phyloP scores from a whole-genome alignment of 768 basidiomycete genomes.

The Dentipellis sp. region DNA sequence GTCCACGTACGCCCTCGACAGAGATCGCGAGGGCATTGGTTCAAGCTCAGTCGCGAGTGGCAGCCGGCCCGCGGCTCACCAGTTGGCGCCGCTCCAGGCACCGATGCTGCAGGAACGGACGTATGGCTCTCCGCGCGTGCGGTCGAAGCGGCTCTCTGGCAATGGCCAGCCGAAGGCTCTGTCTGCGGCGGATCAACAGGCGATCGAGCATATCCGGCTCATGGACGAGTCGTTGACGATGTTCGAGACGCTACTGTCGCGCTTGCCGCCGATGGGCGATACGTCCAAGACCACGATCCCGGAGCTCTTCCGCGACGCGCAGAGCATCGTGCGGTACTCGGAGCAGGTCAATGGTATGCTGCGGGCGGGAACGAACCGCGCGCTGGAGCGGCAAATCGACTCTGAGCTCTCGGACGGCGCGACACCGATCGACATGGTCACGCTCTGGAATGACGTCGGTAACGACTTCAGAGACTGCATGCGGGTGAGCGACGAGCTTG shows the following conservation, averaged over 20 bases:
- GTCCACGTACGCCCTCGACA: constrained; percentile 28
- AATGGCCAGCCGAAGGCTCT: background rate
- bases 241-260: constrained; percentile 59
- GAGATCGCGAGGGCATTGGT: constrained; percentile 13
- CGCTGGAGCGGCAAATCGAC: constrained; percentile 67
- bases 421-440: constrained; percentile 30
- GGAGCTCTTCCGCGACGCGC: constrained; percentile 54
- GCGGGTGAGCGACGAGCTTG: constrained; percentile 69
- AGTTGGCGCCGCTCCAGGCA: background rate
- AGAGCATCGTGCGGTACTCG: constrained; percentile 54
- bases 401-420: constrained; percentile 54
- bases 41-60: background rate
- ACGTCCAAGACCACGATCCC: constrained; percentile 31
- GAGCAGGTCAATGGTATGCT: constrained; percentile 59
- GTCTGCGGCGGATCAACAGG: constrained; percentile 10
- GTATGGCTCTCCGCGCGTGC: constrained; percentile 12
- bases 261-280: constrained; percentile 37
- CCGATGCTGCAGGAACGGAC: constrained; percentile 10
- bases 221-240: constrained; percentile 61
- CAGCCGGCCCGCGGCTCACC: constrained; percentile 5
- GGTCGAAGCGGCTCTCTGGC: constrained; percentile 1
- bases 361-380: constrained; percentile 42
- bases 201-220: constrained; percentile 54
- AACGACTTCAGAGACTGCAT: constrained; percentile 65
- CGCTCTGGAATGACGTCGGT: constrained; percentile 62